Percentiles rank a stretch among this genome's conserved stretches.
Evolutionary conservation across 2,329 filamentous ascomycete genomes (phyloP).

Genomic region (Dactylellina drechsleri): DNA sequence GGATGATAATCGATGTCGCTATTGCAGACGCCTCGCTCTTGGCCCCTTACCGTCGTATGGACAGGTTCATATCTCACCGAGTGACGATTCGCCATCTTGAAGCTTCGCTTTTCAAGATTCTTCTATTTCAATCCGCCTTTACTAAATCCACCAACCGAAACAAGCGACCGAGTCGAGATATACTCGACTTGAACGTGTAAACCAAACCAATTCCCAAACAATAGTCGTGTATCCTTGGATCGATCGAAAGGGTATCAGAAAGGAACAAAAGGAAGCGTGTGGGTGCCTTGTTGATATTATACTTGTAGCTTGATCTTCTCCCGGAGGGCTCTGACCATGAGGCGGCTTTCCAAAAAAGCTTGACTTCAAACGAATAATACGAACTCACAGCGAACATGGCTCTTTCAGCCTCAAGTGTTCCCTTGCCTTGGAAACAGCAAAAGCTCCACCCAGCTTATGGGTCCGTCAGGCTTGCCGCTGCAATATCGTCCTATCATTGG

Average conservation of each 20-base stretch:
- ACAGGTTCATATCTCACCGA: conserved; percentile 55
- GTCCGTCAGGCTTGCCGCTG: conserved; percentile 40
- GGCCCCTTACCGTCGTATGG: conserved; percentile 52
- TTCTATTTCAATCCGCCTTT: neutral
- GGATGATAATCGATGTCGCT: conserved; percentile 17
- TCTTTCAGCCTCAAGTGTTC: conserved; percentile 42
- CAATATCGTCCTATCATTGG: conserved; percentile 16
- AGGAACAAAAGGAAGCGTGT: neutral
- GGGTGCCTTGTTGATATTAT: conserved; percentile 42
- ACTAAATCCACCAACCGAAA: conserved; percentile 17
- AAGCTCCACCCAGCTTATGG: conserved; percentile 8
- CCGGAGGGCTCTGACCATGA: neutral
- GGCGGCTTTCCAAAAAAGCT: conserved; percentile 10
- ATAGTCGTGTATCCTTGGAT: neutral
- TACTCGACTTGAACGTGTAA: conserved; percentile 10
- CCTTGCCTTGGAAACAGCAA: conserved; percentile 10
- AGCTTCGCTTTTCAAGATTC: conserved; percentile 8
- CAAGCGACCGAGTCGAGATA: conserved; percentile 10
- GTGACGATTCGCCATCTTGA: conserved; percentile 35
- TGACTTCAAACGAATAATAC: conserved; percentile 22
- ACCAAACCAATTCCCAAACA: conserved; percentile 16
- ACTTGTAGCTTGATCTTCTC: conserved; percentile 5
- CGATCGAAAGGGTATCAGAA: neutral
- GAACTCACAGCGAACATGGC: conserved; percentile 7
- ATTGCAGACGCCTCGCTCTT: conserved; percentile 27